phyloP scores from a whole-genome alignment of 2,329 filamentous ascomycete species.

The Fonsecaea pedrosoi region DNA sequence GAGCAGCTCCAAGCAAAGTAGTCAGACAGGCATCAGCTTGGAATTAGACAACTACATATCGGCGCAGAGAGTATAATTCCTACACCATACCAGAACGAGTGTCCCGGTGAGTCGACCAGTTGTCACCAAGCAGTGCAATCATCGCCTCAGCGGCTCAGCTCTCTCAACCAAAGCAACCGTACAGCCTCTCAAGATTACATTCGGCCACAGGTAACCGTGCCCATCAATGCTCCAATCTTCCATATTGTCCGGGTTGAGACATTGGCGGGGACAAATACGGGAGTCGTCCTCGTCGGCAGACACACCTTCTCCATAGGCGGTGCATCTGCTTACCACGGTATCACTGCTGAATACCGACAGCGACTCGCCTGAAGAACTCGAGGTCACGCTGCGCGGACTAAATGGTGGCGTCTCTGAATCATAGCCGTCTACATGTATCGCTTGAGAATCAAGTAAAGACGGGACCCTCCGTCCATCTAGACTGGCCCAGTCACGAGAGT shows the following conservation, averaged over 20 bases:
- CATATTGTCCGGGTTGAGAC: not conserved
- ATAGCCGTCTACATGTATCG: not conserved
- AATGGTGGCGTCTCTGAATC: not conserved
- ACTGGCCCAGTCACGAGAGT: not conserved
- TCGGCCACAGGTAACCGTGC: not conserved
- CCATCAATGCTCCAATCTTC: constrained; percentile 1
- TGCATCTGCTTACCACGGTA: not conserved
- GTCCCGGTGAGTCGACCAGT: not conserved
- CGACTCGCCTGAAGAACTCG: not conserved
- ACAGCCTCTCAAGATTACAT: not conserved
- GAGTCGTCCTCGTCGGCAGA: constrained; percentile 1
- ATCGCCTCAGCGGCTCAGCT: not conserved
- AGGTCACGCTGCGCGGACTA: not conserved
- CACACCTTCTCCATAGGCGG: not conserved
- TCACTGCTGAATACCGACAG: not conserved
- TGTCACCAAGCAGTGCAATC: not conserved
- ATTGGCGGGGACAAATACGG: not conserved
- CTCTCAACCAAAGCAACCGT: not conserved
- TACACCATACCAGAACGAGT: not conserved
- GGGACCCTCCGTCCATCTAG: not conserved
- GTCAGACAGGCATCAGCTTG: not conserved
- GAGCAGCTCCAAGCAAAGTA: not conserved
- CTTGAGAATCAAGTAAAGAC: not conserved
- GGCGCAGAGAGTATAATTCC: not conserved
- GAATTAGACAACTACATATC: not conserved